These are phyloP conservation scores for Zoysia japonica DNA, from an alignment of 176 grass and related monocot species.

Conservation along the genomic window DNA sequence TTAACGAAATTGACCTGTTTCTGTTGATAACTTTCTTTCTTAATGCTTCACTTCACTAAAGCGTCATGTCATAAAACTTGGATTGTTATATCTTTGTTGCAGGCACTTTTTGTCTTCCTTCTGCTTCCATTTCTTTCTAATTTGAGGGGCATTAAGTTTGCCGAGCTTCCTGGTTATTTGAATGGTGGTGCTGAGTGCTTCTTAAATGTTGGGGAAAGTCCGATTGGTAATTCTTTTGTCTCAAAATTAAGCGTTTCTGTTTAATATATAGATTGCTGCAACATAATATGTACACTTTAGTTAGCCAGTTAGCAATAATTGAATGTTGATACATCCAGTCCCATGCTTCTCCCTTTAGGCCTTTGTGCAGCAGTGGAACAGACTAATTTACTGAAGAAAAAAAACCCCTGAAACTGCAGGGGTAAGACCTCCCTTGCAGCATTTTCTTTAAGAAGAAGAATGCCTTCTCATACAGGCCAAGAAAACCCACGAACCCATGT, in stretches of 20 bases:
- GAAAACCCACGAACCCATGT: too few relatives aligned
- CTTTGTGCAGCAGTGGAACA: background rate
- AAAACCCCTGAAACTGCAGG: background rate
- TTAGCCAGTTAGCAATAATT: background rate
- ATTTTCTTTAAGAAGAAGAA: too few relatives aligned
- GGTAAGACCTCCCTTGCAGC: too few relatives aligned
- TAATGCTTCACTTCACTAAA: background rate
- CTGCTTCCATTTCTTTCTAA: conserved; percentile 90
- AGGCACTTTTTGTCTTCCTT: conserved; percentile 94
- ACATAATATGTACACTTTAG: background rate
- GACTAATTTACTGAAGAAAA: background rate
- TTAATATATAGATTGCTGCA: background rate
- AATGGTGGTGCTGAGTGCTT: conserved; percentile 85
- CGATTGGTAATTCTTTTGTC: conserved; percentile 62
- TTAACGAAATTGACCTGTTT: background rate
- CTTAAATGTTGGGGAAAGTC: conserved; percentile 70
- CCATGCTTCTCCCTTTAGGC: background rate
- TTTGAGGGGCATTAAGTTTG: conserved; percentile 81
- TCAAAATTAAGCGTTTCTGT: background rate
- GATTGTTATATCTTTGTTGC: conserved; percentile 32
- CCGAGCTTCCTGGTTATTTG: conserved; percentile 77
- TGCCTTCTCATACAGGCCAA: too few relatives aligned
- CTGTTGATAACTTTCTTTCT: background rate
- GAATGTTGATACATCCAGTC: background rate
- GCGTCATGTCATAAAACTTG: conserved; percentile 6